A percentile compares a stretch with the other conserved stretches of the same genome.
phyloP scores from a whole-genome alignment of 2,329 filamentous ascomycete species.

The Seiridium cupressi region DNA sequence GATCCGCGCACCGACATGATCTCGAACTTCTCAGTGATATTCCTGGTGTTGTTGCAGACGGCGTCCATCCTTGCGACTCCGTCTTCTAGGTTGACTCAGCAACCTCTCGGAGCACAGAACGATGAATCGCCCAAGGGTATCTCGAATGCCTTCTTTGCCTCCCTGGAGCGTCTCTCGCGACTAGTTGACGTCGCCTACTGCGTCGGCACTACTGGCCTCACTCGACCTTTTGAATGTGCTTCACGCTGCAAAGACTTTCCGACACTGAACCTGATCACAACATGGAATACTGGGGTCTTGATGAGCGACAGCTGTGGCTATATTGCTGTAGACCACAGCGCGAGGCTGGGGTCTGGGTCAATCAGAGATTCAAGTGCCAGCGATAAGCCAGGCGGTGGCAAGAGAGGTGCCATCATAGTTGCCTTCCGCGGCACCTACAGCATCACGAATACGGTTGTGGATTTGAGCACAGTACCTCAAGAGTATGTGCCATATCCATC shows the following conservation, averaged over 20 bases:
- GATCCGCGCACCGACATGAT: conserved; percentile 3
- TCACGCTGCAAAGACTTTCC: conserved; percentile 85
- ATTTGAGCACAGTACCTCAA: conserved; percentile 86
- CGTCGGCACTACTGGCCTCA: conserved; percentile 79
- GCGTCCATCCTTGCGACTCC: neutral
- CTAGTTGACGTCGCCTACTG: conserved; percentile 95
- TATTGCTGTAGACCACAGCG: conserved; percentile 76
- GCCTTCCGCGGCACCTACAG: conserved; percentile 96
- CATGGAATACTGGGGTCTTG: conserved; percentile 87
- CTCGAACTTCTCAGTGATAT: neutral
- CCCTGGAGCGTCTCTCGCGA: conserved; percentile 84
- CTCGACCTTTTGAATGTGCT: conserved; percentile 78
- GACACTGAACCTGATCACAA: conserved; percentile 72
- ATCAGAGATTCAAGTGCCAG: conserved; percentile 8
- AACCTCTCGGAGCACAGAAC: conserved; percentile 7
- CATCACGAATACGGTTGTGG: conserved; percentile 84
- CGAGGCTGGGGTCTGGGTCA: conserved; percentile 15
- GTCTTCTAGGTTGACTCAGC: neutral
- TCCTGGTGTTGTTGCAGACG: conserved; percentile 1
- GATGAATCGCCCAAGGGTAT: conserved; percentile 53
- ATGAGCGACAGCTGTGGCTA: conserved; percentile 93
- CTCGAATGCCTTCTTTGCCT: conserved; percentile 66
- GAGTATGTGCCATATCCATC: conserved; percentile 85
- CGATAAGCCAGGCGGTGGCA: conserved; percentile 11
- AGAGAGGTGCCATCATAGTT: conserved; percentile 61